phyloP scores from a whole-genome alignment of 345 rosid species.

The Punica granatum region DNA sequence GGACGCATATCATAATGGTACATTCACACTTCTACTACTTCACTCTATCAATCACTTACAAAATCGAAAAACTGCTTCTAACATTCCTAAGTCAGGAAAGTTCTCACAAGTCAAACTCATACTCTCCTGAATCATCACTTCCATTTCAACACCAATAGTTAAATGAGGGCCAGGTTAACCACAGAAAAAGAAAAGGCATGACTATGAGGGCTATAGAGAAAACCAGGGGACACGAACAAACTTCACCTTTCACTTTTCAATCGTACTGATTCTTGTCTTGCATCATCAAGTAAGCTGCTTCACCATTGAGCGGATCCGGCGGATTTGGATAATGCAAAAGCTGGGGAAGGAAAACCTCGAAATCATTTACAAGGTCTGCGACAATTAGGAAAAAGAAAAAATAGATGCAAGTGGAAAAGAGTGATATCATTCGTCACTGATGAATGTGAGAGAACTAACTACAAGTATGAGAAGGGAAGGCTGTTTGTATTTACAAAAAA shows the following conservation, averaged over 20 bases:
- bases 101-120: not conserved
- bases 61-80: too few species aligned
- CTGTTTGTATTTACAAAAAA: not conserved
- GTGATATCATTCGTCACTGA: not conserved
- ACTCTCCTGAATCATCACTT: not conserved
- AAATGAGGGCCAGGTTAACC: not conserved
- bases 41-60: not conserved
- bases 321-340: conserved; percentile 67
- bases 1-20: not conserved
- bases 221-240: not conserved
- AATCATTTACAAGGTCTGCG: conserved; percentile 64
- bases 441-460: not conserved
- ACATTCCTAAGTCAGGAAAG: not conserved
- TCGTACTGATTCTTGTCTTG: conserved; percentile 53
- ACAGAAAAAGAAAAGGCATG: not conserved
- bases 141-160: not conserved
- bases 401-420: not conserved
- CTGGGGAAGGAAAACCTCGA: conserved; percentile 68
- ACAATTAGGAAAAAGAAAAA: conserved; percentile 6
- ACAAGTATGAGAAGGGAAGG: not conserved
- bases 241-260: conserved; percentile 59
- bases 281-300: conserved; percentile 75
- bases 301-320: conserved; percentile 61
- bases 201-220: not conserved
- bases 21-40: not conserved